phyloP scores from a whole-genome alignment of 164 flowering plant species.

The Liquidambar formosana region DNA sequence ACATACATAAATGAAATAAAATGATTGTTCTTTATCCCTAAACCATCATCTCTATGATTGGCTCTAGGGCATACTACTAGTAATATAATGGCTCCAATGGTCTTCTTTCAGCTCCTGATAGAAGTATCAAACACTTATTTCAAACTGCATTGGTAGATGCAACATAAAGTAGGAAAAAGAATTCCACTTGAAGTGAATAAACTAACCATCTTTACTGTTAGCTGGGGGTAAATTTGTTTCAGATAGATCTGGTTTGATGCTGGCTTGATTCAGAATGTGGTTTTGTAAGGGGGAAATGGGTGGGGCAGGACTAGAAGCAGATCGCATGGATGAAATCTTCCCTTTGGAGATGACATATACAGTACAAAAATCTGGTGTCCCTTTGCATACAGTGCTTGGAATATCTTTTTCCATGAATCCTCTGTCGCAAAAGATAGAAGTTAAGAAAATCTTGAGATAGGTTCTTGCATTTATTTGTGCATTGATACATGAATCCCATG shows the following conservation, averaged over 20 bases:
- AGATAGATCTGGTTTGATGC: constrained; percentile 12
- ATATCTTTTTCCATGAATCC: constrained; percentile 57
- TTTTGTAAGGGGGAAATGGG: constrained; percentile 28
- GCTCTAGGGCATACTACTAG: too few species aligned
- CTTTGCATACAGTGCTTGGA: constrained; percentile 41
- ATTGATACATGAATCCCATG: background rate
- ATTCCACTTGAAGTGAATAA: background rate
- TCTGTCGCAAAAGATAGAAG: constrained; percentile 1
- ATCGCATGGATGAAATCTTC: constrained; percentile 42
- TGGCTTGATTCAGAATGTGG: constrained; percentile 22
- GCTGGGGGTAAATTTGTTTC: constrained; percentile 8
- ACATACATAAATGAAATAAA: too few species aligned
- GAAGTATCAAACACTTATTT: background rate
- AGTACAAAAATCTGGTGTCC: constrained; percentile 69
- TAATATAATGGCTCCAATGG: constrained; percentile 15
- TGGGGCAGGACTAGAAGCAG: constrained; percentile 58
- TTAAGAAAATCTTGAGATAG: background rate
- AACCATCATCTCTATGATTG: too few species aligned
- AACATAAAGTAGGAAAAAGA: background rate
- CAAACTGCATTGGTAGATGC: background rate
- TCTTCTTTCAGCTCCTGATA: constrained; percentile 26
- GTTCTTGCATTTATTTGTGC: background rate
- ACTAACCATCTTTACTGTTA: constrained; percentile 20
- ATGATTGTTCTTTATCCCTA: too few species aligned
- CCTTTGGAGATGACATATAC: constrained; percentile 62